phyloP scores from a whole-genome alignment of 225 moss, liverwort and hornwort species.

The Anthoceros angustus region DNA sequence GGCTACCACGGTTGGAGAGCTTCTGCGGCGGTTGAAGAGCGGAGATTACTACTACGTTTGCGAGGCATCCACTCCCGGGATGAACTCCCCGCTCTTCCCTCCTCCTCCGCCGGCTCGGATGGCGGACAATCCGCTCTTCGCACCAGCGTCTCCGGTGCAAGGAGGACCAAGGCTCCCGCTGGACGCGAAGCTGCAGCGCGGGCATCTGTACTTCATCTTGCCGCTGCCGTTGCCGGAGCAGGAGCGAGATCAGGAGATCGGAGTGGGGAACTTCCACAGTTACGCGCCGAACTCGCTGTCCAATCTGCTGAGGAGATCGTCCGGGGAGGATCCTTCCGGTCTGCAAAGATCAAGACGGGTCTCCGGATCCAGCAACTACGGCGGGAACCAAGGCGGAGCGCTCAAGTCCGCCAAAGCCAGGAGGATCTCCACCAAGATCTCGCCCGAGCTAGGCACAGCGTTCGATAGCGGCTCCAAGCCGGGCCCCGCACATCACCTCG shows the following conservation, averaged over 20 bases:
- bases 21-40: background rate
- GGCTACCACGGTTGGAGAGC: background rate
- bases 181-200: background rate
- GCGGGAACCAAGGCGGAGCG: background rate
- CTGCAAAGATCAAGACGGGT: background rate
- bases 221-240: background rate
- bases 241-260: background rate
- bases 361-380: background rate
- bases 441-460: background rate
- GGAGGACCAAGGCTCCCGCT: background rate
- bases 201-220: background rate
- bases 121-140: conserved; percentile 1
- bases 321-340: background rate
- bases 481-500: background rate
- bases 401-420: background rate
- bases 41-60: background rate
- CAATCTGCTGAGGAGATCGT: background rate
- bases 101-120: background rate
- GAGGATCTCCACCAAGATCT: background rate
- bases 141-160: background rate
- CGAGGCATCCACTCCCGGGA: conserved; percentile 1
- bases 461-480: background rate
- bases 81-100: conserved; percentile 3
- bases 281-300: background rate
- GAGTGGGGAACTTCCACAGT: background rate